These are phyloP conservation scores for Crepidotus variabilis DNA, from an alignment of 768 basidiomycete species.

Conservation along the genomic window DNA sequence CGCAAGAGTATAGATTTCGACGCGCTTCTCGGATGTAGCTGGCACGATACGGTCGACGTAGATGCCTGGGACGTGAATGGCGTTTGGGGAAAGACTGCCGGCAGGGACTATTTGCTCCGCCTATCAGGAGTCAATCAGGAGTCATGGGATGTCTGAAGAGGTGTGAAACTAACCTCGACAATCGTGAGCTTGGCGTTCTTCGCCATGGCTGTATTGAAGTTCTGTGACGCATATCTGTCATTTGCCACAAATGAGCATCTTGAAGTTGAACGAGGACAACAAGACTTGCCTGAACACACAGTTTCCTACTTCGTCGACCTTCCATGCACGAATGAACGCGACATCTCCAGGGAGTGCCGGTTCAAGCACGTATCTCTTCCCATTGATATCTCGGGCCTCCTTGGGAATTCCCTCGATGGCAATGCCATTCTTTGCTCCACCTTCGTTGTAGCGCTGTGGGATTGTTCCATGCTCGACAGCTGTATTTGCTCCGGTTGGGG, in stretches of 20 bases:
- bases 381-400: slow-evolving; percentile 72
- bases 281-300: slow-evolving; percentile 75
- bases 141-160: not conserved
- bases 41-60: slow-evolving; percentile 88
- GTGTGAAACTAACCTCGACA: slow-evolving; percentile 59
- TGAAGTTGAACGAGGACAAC: not conserved
- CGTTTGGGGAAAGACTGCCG: slow-evolving; percentile 76
- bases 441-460: slow-evolving; percentile 73
- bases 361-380: slow-evolving; percentile 81
- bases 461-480: slow-evolving; percentile 79
- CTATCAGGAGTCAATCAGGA: slow-evolving; percentile 29
- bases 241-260: slow-evolving; percentile 1
- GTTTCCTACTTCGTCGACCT: slow-evolving; percentile 88
- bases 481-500: slow-evolving; percentile 84
- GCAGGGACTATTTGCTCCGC: slow-evolving; percentile 88
- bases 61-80: slow-evolving; percentile 79
- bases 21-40: slow-evolving; percentile 70
- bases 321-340: slow-evolving; percentile 88
- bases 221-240: slow-evolving; percentile 77
- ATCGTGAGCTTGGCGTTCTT: slow-evolving; percentile 87
- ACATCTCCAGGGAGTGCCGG: slow-evolving; percentile 76
- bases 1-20: slow-evolving; percentile 76
- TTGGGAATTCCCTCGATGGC: slow-evolving; percentile 71
- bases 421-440: slow-evolving; percentile 68
- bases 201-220: slow-evolving; percentile 86